Evolutionary conservation across 225 moss, liverwort and hornwort species (phyloP), one percentile per base, ranked within the genome.

Genomic region (Asterella californica): DNA sequence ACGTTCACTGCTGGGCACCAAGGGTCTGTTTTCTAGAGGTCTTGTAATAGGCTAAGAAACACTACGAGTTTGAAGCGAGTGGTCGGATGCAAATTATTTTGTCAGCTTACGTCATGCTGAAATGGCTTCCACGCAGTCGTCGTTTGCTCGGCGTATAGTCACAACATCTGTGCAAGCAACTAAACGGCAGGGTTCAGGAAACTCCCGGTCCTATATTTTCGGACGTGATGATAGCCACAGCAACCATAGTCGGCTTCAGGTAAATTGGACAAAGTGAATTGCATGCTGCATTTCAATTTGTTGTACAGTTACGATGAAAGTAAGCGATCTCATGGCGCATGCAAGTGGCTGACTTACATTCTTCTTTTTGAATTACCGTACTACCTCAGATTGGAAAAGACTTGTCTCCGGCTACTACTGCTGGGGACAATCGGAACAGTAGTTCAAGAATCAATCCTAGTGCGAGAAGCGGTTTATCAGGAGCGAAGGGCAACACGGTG

Each of bases 171-270:
- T 91, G 32, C 92, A 83, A 75, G 76, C 88, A 47, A 90, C 94
- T 78, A 84, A 89, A 1, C 90, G 80, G 83, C 90, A 91, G 70
- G 88, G 89, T 33, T 89, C 90, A 12, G 89, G 90, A 25, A 90
- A 82, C 83, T 94, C 90, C 46, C 89, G 96, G 38, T 94, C 94
- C 5, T 96, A 91, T 83, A 85, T 96, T 10, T 96, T 96, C 88
- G 89, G 91, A 29, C 94, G 92, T 47, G 94, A 94, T 82, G 96
- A 92, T 57, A 93, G 92, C 86, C 91, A 88, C 82, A 91, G 92
- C 59, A 88, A 83, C 66, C 88, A 90, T 81, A 82, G 86, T 62
- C 88, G 86, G 9, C 64, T 81, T 50, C 70, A 72, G 47, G 86
- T 80, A 68, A 62, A 81, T 57, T 90, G 86, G 72, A 83, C 73